Evolutionary conservation across 2,329 filamentous ascomycete species (phyloP), one percentile per base, ranked within the genome.

Genomic region (Pseudofabraea citricarpa): DNA sequence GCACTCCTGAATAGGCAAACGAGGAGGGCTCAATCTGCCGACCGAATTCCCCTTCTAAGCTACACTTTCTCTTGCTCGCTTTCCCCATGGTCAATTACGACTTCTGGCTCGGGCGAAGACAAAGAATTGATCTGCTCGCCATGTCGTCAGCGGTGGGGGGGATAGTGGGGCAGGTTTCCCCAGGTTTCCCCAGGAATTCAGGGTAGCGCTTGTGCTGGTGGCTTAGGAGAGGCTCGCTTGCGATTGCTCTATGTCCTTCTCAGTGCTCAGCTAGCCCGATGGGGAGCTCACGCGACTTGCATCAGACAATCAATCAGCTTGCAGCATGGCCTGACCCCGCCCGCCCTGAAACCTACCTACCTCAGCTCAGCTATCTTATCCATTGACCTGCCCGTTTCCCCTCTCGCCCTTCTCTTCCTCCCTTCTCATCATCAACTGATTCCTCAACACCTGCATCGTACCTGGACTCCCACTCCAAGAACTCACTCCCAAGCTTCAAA

Each of bases 361-460:
- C 18, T 8, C 35, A n/a, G 27, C 13, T 10, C 16, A 31, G 13
- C 20, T 36, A 12, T 22, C 35, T 37, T 21, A n/a, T 21, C 35
- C 21, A 13, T 6, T 24, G 19, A 12, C 13, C n/a, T n/a, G n/a
- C n/a, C n/a, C n/a, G n/a, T n/a, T n/a, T n/a, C n/a, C 35, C 35
- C 19, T 22, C 19, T 37, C 35, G 5, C 21, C 35, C 16, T 19
- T 19, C 33, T 36, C 33, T 22, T 37, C 35, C 15, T 5, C 19
- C 23, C 35, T 21, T 22, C 19, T 21, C 27, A n/a, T 31, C 27
- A 37, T 40, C 27, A 31, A 7, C 27, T 31, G 27, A n/a, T 7
- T 31, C 6, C 6, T 9, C 6, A 31, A 31, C 23, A 23, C 41
- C 40, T 53, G 39, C 49, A 48, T 51, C 47, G 49, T 54, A 54